Evolutionary conservation across 2,329 filamentous ascomycete genomes (phyloP), one percentile per base, ranked within the genome.

Genomic region (Aspergillus sp.): DNA sequence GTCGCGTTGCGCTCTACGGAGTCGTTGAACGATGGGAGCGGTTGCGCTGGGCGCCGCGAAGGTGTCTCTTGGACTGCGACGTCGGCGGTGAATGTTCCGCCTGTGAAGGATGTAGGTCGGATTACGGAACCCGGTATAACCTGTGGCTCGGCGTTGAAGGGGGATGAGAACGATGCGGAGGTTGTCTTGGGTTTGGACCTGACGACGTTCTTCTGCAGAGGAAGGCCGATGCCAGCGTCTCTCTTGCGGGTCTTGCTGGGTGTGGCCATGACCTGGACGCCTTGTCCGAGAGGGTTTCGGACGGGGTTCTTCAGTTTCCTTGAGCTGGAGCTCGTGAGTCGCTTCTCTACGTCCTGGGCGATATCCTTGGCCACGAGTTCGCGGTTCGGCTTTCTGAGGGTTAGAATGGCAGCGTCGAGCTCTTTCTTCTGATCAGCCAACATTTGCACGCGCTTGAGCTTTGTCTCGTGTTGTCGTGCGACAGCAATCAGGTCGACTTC

Each of bases 251-350:
- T 71, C 8, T 73, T 73, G 57, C 74, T 78, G 4, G 81, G 81
- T 4, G 81, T 83, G 19, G 80, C 81, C 69, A 80, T 81, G 58
- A 83, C 81, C 67, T 83, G 81, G 23, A 83, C 78, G 7, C 78
- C 75, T 64, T 80, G 76, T 11, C 74, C 76, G 9, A 74, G 66
- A 2, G 76, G 75, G 63, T 79, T 80, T 3, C 78, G 75, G 3
- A 76, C 73, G 1, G 78, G 78, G 55, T 81, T 76, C 53, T 76
- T 80, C 13, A 76, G 63, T 57, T 79, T 80, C 15, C 76, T 73
- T 46, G 74, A 71, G 62, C 74, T 72, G 41, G 71, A 71, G 4
- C 69, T 69, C 7, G 71, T 65, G 17, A 67, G 63, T 46, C 77
- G 72, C 60, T 77, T 77, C 30, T 76, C 76, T 6, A 74, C 76